phyloP scores from a whole-genome alignment of 108 stramenopile species.

The Stephanodiscus minutulus region DNA sequence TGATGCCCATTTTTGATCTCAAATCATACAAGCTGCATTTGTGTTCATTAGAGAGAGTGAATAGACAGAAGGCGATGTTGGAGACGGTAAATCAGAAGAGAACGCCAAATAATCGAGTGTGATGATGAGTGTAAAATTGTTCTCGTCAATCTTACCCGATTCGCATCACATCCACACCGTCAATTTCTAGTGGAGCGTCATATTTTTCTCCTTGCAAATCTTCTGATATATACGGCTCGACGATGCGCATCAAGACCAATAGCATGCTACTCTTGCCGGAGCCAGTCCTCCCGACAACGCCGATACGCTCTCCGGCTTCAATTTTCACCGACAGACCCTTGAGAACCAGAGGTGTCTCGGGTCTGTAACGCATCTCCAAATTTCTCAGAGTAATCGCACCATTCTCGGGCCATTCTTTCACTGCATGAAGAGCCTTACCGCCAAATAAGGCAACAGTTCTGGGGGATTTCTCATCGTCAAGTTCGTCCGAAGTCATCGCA shows the following conservation, averaged over 20 bases:
- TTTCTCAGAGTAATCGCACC: slow-evolving; percentile 80
- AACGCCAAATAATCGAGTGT: background rate
- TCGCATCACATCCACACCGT: slow-evolving; percentile 84
- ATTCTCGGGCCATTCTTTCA: slow-evolving; percentile 70
- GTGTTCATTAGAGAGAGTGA: background rate
- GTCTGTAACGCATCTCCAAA: slow-evolving; percentile 80
- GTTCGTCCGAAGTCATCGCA: slow-evolving; percentile 54
- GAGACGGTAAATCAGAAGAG: background rate
- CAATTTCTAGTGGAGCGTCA: slow-evolving; percentile 72
- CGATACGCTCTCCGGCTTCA: slow-evolving; percentile 80
- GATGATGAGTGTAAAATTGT: background rate
- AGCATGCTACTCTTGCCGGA: slow-evolving; percentile 73
- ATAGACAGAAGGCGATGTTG: background rate
- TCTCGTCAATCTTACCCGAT: slow-evolving; percentile 51
- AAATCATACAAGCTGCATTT: slow-evolving; percentile 59
- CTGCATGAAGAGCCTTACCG: slow-evolving; percentile 52
- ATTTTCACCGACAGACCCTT: slow-evolving; percentile 86
- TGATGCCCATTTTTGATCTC: slow-evolving; percentile 85
- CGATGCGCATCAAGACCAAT: slow-evolving; percentile 82
- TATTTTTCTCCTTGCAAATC: slow-evolving; percentile 38
- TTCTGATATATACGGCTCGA: slow-evolving; percentile 67
- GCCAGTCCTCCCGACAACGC: slow-evolving; percentile 89
- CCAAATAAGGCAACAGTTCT: slow-evolving; percentile 57
- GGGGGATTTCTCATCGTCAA: slow-evolving; percentile 52
- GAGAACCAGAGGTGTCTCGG: slow-evolving; percentile 81